Evolutionary conservation across 768 basidiomycete genomes (phyloP), one percentile per base, ranked within the genome.

Genomic region (Candolleomyces aberdarensis): DNA sequence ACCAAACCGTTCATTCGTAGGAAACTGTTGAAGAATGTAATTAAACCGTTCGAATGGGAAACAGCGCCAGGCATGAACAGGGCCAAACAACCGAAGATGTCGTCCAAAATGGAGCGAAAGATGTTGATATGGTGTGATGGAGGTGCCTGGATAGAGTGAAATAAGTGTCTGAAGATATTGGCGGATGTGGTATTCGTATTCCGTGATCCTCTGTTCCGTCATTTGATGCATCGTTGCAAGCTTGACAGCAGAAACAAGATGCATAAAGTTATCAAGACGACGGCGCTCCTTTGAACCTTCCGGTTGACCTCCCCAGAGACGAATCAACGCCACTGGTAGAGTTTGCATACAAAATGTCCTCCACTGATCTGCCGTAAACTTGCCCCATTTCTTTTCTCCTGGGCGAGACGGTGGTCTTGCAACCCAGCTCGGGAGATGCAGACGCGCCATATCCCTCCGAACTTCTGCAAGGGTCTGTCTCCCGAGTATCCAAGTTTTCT

Each of bases 91-190:
- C 1, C 58, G 58, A 3, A 81, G 60, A 22, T 69, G 64, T 3
- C 68, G 57, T 0, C 64, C 63, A 39, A 78, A 63, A 64, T 81
- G 80, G 19, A 82, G 63, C 1, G 75, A 59, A 3, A 77, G 52
- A 60, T 81, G 81, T 7, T 80, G 77, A 46, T 78, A 76, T 0
- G 76, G 73, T 1, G 62, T 62, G 17, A 80, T 59, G 0, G 49
- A 46, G 3, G 64, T 61, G 14, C 66, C 66, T 0, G 72, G 74
- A 61, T 69, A 82, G 0, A 81, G 68, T 0, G 61, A 49, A 0
- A 63, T 51, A 5, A 80, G 29, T 1, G 63, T 67, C 0, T 32
- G 39, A 1, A 80, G 69, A 62, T 82, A 80, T 2, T 31, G 32
- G 0, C 58, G 48, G 56, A 79, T 78, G 26, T 72, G 65, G 2